Conservation (phyloP, 192 early-diverging fungal genomes). For the Hyaloraphidium curvatum region DNA sequence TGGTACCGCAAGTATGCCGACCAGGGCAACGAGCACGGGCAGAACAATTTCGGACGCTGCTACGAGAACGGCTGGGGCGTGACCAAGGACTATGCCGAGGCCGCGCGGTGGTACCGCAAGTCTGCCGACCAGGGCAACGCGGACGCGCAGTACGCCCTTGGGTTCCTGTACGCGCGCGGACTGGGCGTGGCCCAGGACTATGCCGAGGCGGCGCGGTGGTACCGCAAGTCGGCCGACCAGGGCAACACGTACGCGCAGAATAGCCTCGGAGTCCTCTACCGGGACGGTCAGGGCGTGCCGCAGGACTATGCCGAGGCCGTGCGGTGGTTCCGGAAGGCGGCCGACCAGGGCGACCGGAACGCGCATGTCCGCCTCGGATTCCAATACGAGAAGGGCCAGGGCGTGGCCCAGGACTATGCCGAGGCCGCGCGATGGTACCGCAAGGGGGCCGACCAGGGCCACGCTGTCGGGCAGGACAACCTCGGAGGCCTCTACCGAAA, state of each 20-base stretch:
- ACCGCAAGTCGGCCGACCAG: slow-evolving; percentile 11
- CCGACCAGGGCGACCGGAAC: slow-evolving; percentile 4
- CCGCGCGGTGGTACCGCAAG: no score
- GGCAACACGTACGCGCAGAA: slow-evolving; percentile 8
- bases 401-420: slow-evolving; percentile 16
- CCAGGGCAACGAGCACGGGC: no score
- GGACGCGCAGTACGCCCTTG: no score
- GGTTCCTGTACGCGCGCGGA: neutral
- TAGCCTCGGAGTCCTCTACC: slow-evolving; percentile 10
- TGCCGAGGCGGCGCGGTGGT: no score
- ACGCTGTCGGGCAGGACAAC: slow-evolving; percentile 8
- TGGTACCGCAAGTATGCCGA: no score
- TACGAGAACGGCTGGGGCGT: no score
- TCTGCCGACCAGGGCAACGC: no score
- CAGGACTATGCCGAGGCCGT: slow-evolving; percentile 4
- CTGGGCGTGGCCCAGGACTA: no score
- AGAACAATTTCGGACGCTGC: no score
- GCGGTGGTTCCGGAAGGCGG: slow-evolving; percentile 14
- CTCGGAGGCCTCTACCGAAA: slow-evolving; percentile 14
- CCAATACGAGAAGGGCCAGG: slow-evolving; percentile 9
- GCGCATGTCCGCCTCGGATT: slow-evolving; percentile 10
- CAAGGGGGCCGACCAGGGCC: slow-evolving; percentile 13
- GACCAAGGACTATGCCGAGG: no score
- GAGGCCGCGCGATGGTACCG: slow-evolving; percentile 20
- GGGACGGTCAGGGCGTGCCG: slow-evolving; percentile 12